Evolutionary conservation across 495 filamentous ascomycete genomes (phyloP), one percentile per base, ranked within the genome.

Genomic region (Aspergillus ostianus): DNA sequence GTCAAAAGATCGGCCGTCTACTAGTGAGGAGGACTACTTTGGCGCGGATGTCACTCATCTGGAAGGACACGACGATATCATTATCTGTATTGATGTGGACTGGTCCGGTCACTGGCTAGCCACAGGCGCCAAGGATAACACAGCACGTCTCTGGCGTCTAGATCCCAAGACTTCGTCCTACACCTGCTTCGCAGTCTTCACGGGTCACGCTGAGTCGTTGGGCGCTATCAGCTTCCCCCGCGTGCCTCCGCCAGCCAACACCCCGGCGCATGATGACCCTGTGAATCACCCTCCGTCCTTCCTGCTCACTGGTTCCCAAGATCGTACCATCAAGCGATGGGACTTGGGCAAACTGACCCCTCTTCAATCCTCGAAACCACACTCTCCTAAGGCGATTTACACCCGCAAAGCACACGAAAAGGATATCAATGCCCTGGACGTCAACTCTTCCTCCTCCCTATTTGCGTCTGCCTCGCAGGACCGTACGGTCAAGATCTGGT

Each of bases 381-480:
- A 79, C 57, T 64, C 67, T 18, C 64, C 73, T 45, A 81, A 83
- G 65, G 86, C 91, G 7, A 65, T 83, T 17, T 95, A 91, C 64
- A 97, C 93, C 6, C 84, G 93, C 36, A 90, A 96, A 73, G 95
- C 94, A 2, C 94, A 99, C 71, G 94, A 99, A 58, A 99, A 98
- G 65, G 94, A 99, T 63, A 99, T 99, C 77, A 99, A 99, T 64
- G 91, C 94, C 5, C 78, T 99, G 18, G 91, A 94, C 57, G 80
- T 93, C 36, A 89, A 88, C 63, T 82, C 86, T 23, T 78, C 80
- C 15, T 82, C 82, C 15, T 79, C 81, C 17, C 72, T 96, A 1
- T 97, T 98, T 71, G 94, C 95, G 13, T 96, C 93, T 0, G 94
- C 94, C 41, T 97, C 93, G 12, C 94, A 98, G 72, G 94, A 99